Evolutionary conservation across 1,284 basidiomycete genomes (phyloP), one percentile per base, ranked within the genome.

Genomic region (Ceratobasidium papillatum): DNA sequence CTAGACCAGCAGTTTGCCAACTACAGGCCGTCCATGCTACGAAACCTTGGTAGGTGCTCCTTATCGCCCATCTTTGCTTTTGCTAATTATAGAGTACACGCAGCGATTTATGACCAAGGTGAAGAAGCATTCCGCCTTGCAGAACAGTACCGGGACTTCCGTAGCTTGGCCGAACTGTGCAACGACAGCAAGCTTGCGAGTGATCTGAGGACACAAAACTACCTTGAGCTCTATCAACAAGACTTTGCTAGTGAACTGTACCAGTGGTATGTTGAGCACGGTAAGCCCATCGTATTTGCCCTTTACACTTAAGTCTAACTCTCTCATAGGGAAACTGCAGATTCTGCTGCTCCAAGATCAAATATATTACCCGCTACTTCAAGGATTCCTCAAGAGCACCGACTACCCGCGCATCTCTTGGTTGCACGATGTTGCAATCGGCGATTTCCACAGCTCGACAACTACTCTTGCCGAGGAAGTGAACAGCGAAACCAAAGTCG

Each of bases 201-300:
- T 90, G 84, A 84, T 1, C 79, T 82, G 9, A 84, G 88, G 27
- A 90, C 93, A 30, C 84, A 92, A 78, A 81, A 82, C 2, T 99
- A 97, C 81, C 89, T 98, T 71, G 88, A 93, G 64, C 87, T 85
- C 77, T 98, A 94, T 82, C 89, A 91, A 66, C 89, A 94, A 56
- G 89, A 89, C 30, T 99, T 99, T 79, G 93, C 96, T 0, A 91
- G 88, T 30, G 92, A 95, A 80, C 86, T 99, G 41, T 98, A 95
- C 81, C 87, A 89, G 77, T 98, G 91, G 91, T 94, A 92, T 80
- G 90, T 93, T 62, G 90, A 92, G 76, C 90, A 93, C 78, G 90
- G 91, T 87, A 79, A 76, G 83, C 80, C 12, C 54, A 45, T 7
- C 43, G 3, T 14, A 36, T 63, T 9, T 69, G 62, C 43, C 32